Evolutionary conservation across 306 rosid species (phyloP), one percentile per base, ranked within the genome.

Genomic region (Aeschynomene evenia): DNA sequence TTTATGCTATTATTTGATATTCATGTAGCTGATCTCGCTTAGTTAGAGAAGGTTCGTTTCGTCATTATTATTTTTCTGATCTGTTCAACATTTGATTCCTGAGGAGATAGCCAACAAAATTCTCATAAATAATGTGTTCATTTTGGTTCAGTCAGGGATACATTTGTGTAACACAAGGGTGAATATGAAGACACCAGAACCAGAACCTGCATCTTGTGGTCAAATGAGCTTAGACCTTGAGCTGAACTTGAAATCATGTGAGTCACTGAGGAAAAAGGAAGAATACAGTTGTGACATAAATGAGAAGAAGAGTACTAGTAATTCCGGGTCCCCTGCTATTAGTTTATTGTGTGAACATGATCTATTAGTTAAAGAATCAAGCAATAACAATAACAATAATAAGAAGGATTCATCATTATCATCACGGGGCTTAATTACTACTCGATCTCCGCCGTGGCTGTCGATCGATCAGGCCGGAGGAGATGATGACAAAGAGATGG

Each of bases 211-310:
- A 43, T 82, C 72, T 21, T 29, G 64, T 18, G 78, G 68, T 49
- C 79, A 77, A 48, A 85, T 75, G 77, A 85, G 91, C 79, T 74
- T 94, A 54, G 95, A 94, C 86, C 97, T 94, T 18, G 89, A 83
- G 80, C 91, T 94, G 71, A 92, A 88, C 81, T 78, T 90, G 45
- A 84, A n/a, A n/a, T n/a, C 88, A 8, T 76, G 89, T 51, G 85
- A 81, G 22, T 72, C 94, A 9, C 67, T 71, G 66, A 71, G 69
- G 74, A 85, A 79, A 49, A 75, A 40, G 15, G 48, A 68, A 7
- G 61, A 65, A 18, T 68, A 73, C 6, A 63, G 28, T 46, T 60
- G 46, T 53, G 70, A 48, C 11, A 54, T 9, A 29, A 42, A 50
- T 64, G 68, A 65, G 40, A 81, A 55, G 75, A 70, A 42, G 57